Base-by-base conservation (phyloP, 108 stramenopile species). In the Pseudonitzschia delicatissima region DNA sequence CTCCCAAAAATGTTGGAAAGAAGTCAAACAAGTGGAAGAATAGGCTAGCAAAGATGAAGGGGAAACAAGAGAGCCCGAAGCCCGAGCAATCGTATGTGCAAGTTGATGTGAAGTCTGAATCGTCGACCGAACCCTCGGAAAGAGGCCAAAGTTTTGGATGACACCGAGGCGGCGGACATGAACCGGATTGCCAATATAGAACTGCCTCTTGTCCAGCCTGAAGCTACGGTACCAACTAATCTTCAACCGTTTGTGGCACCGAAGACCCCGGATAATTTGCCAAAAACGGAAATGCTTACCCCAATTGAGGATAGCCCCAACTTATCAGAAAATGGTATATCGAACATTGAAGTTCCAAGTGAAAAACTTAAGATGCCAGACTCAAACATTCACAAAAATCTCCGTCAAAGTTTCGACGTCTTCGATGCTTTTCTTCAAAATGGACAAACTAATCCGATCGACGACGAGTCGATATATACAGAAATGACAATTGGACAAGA, bases 381-480 rank as follows among this genome's bases (percentile, higher is more conserved):
- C 12, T 42, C 49, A 51, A 15, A 37, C 3, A 53, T 71, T 63
- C 70, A 62, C 29, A 27, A 33, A 13, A 64, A 72, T 20, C 28
- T 74, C 17, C 55, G 45, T 20, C 50, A 62, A 6, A 74, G 73
- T 55, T 74, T 74, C 39, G 57, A n/a, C 31, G 73, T 58, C 5
- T 74, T 74, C 42, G 73, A 74, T 50, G 64, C 73, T 0, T 60
- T 74, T 15, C 39, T 74, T 28, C 29, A 23, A 8, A 39, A 66
- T 35, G 32, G 47, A 20, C 32, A 18, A 15, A 59, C 21, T 6
- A 35, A 31, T 12, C 27, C 50, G 5, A 44, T 28, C 9, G 51
- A 67, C 35, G 51, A 74, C 26, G 60, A 67, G 7, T 53, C 60
- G 23, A 39, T 37, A 5, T 62, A 67, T 31, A 65, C 66, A 34